Percentiles rank a stretch among this genome's conserved stretches.
Conservation (phyloP, 225 moss, liverwort and hornwort genomes). For the Ulota crispa region DNA sequence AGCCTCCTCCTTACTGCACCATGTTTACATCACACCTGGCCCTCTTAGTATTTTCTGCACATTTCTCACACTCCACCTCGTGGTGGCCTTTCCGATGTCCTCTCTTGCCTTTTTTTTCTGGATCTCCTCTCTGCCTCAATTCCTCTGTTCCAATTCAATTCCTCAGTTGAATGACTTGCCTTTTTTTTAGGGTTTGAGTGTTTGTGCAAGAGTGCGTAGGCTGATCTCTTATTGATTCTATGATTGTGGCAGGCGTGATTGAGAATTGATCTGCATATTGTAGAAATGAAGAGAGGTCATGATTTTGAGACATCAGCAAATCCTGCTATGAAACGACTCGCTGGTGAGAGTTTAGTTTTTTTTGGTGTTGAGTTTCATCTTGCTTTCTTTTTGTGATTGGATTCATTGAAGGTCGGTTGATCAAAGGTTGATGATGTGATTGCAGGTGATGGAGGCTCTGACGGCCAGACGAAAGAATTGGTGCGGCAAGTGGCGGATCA, state of each 20-base stretch:
- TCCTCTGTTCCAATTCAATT: background rate
- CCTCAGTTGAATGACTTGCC: background rate
- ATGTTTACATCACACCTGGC: constrained; percentile 92
- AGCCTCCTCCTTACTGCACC: constrained; percentile 71
- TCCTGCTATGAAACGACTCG: constrained; percentile 38
- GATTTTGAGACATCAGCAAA: constrained; percentile 35
- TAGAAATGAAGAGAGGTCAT: constrained; percentile 49
- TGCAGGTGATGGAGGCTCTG: constrained; percentile 45
- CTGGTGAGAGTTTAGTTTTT: constrained; percentile 28
- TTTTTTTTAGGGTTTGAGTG: constrained; percentile 15
- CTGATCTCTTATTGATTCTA: background rate
- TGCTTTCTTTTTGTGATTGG: background rate
- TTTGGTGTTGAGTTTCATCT: background rate
- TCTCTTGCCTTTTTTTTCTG: background rate
- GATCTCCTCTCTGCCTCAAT: background rate
- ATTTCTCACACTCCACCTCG: constrained; percentile 99
- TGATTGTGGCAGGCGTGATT: constrained; percentile 16
- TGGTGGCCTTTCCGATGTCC: constrained; percentile 93
- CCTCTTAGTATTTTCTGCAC: constrained; percentile 97
- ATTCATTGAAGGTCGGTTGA: background rate
- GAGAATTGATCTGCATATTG: background rate
- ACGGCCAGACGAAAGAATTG: constrained; percentile 43
- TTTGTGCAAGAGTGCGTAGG: background rate
- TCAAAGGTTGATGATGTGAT: background rate
- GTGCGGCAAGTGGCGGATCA: constrained; percentile 94